Conservation (phyloP, 768 basidiomycete species). For the Jaapia argillacea region DNA sequence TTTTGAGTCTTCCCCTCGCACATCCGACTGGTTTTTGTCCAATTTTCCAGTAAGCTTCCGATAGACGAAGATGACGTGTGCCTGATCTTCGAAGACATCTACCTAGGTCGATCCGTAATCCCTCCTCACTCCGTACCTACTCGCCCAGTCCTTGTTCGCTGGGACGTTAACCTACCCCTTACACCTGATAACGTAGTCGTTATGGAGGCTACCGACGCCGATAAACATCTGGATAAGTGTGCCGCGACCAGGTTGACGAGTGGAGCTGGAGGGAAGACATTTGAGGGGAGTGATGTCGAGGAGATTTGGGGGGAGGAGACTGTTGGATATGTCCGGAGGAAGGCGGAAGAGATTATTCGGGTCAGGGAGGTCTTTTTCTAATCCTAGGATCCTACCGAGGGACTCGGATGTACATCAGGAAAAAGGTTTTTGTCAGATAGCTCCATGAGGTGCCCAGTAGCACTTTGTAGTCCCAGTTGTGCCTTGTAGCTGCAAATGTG, state of each 20-base stretch:
- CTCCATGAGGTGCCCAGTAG: too few species aligned
- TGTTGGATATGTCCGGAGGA: slow-evolving; percentile 42
- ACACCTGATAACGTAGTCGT: slow-evolving; percentile 78
- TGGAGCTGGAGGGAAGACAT: slow-evolving; percentile 12
- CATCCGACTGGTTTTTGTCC: neutral
- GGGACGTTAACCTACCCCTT: slow-evolving; percentile 62
- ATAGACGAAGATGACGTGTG: slow-evolving; percentile 79
- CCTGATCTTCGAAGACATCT: slow-evolving; percentile 80
- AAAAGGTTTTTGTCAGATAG: too few species aligned
- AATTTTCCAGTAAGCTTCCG: slow-evolving; percentile 57
- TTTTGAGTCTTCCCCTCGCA: neutral
- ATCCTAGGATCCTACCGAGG: too few species aligned
- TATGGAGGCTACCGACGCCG: slow-evolving; percentile 68
- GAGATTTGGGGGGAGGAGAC: slow-evolving; percentile 68
- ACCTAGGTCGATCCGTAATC: slow-evolving; percentile 66
- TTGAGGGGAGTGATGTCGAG: slow-evolving; percentile 27
- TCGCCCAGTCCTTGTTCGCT: slow-evolving; percentile 68
- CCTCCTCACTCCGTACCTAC: slow-evolving; percentile 71
- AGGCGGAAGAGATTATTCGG: slow-evolving; percentile 42
- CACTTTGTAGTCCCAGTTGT: too few species aligned
- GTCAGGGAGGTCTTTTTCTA: neutral
- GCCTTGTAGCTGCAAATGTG: too few species aligned
- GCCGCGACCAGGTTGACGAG: neutral
- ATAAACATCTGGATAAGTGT: slow-evolving; percentile 47
- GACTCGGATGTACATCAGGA: too few species aligned